Conservation (phyloP, 192 early-diverging fungal species). For the Coemansia sp. region DNA sequence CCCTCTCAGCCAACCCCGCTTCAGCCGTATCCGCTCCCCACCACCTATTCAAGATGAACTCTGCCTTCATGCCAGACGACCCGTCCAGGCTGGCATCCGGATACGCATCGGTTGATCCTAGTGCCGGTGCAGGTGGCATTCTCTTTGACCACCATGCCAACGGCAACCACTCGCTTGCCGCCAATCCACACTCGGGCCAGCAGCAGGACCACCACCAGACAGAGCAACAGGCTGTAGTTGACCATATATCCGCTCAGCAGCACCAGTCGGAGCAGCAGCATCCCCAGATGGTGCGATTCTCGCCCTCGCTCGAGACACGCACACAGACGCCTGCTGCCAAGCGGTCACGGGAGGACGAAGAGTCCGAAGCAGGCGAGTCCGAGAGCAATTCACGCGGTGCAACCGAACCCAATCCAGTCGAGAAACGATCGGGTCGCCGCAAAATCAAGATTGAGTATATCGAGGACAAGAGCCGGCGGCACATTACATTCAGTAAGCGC, state of each 20-base stretch:
- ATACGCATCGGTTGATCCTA: constrained; percentile 34
- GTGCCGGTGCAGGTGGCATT: constrained; percentile 12
- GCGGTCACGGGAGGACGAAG: constrained; percentile 58
- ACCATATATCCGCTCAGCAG: background rate
- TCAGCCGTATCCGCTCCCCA: constrained; percentile 15
- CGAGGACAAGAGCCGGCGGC: constrained; percentile 87
- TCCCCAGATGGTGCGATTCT: constrained; percentile 20
- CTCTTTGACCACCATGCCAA: constrained; percentile 38
- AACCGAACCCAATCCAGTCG: constrained; percentile 12
- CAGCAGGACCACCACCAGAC: constrained; percentile 25
- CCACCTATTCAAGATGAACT: constrained; percentile 52
- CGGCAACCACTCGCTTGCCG: constrained; percentile 6
- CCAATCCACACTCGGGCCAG: background rate
- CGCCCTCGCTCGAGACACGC: constrained; percentile 43
- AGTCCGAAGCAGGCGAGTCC: constrained; percentile 67
- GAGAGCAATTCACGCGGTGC: constrained; percentile 54
- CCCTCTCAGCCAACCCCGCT: constrained; percentile 5
- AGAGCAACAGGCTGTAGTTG: background rate
- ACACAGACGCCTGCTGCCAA: constrained; percentile 47
- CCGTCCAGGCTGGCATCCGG: constrained; percentile 24
- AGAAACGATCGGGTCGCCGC: constrained; percentile 78
- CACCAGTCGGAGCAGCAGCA: constrained; percentile 34
- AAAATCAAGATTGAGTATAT: constrained; percentile 98
- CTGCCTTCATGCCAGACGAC: constrained; percentile 50
- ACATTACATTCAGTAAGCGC: constrained; percentile 94